Evolutionary conservation across 1,284 basidiomycete species (phyloP), one percentile per base, ranked within the genome.

Genomic region (Trametes sp.): DNA sequence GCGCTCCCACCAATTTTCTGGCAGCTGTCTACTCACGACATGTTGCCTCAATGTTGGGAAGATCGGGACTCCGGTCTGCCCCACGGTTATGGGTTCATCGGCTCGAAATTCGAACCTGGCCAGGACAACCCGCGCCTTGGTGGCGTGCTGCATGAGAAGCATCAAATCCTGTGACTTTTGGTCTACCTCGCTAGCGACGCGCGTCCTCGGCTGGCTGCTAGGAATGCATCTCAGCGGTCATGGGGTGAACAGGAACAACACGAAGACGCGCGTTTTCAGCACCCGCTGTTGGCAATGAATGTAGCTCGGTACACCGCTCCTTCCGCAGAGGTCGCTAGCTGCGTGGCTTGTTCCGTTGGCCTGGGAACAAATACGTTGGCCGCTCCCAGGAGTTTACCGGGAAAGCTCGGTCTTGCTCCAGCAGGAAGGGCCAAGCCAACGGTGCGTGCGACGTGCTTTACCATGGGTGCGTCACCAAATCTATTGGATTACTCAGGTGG

Each of bases 391-490:
- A 11, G 4, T 16, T 33, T 9, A 21, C 45, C 46, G 28, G 52
- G 59, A 60, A 54, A 48, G 26, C 36, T 50, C 45, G 46, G 52
- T 14, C 36, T 60, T 60, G 45, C 59, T 60, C 14, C 9, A 60
- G 59, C 14, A 46, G 53, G 52, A 33, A 60, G 53, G 41, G 59
- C 59, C 59, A 54, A 54, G 59, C 52, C 45, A 38, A 19, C 23
- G 38, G 21, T 31, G 36, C 38, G 46, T 50, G 52, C 23, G 21
- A 54, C 24, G 11, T 19, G 24, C 35, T 21, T 9, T 38, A 38
- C 52, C 52, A 42, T 28, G 42, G 49, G 11, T 23, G 28, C 36
- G 50, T 42, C 28, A 33, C 54, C 42, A 38, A 46, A 36, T 26
- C 21, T 9, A 44, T 23, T 13, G 16, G 16, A 19, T 59, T 13